Evolutionary conservation across 106 monocot species (phyloP), one percentile per base, ranked within the genome.

Genomic region (Acorus calamus): DNA sequence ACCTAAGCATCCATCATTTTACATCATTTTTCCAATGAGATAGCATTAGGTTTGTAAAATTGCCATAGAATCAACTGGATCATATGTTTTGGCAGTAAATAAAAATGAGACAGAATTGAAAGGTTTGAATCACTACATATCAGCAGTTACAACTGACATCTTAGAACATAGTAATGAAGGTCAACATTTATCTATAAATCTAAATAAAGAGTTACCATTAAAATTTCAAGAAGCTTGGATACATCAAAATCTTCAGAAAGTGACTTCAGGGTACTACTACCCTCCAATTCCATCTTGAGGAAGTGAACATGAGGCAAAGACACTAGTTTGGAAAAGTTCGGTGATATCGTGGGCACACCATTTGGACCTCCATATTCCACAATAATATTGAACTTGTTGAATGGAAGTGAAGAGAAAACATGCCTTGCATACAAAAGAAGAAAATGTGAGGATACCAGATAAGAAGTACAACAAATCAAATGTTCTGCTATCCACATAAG

Each of bases 281-380:
- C 73, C 57, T 80, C 79, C 52, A 85, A 43, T 51, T 68, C 66
- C 9, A 77, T 59, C 66, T 70, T 69, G 13, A 89, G 58, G 68
- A 89, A 89, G 70, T 75, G 81, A 55, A 89, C 11, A 60, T 14
- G 64, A 71, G 79, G 76, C 47, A 79, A 74, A 57, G 8, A 55
- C 57, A 59, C 47, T 55, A 63, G 61, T 44, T 70, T 72, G 2
- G 77, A 53, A 63, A 51, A 71, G 5, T 82, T 52, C 50, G 74
- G 65, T 52, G 74, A 77, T 47, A 89, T 66, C 72, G 9, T 81
- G 64, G 89, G 74, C 67, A 77, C 74, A 71, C 57, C 8, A 62
- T 52, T 59, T 64, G 81, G 65, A 48, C 82, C 89, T 63, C 89
- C 89, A 71, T 82, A 89, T 70, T 89, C 89, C 77, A 89, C 52